A percentile compares a stretch with the other conserved stretches of the same genome.
Conservation (phyloP, 441 rosid species). For the Populus hybrid region DNA sequence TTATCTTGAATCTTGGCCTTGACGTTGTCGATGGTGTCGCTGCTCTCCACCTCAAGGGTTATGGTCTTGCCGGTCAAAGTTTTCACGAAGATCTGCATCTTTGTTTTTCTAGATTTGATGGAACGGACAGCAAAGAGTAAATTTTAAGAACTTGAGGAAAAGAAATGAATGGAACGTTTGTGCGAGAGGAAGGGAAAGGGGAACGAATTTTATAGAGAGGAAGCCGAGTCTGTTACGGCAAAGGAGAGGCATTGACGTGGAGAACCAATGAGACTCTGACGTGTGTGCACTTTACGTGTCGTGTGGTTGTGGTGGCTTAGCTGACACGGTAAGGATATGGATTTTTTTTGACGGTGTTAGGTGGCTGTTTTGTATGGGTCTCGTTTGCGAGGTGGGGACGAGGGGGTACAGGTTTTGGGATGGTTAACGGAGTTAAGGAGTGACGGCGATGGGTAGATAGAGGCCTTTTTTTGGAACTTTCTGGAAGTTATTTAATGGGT, state of each 20-base stretch:
- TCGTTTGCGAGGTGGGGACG: not conserved
- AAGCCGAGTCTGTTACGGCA: not conserved
- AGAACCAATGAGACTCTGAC: not conserved
- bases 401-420: too few species aligned
- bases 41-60: constrained; percentile 22
- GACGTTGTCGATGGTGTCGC: constrained; percentile 28
- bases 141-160: too few species aligned
- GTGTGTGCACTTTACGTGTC: constrained; percentile 1
- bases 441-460: not conserved
- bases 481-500: too few species aligned
- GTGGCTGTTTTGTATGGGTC: not conserved
- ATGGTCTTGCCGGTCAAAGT: constrained; percentile 42
- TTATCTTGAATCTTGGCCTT: constrained; percentile 40
- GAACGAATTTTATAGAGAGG: constrained; percentile 6
- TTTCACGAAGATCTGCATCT: constrained; percentile 45
- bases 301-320: not conserved
- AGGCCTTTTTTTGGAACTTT: not conserved
- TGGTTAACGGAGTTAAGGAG: not conserved
- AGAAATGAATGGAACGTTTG: not conserved
- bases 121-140: not conserved
- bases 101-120: too few species aligned
- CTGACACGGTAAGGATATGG: not conserved
- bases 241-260: not conserved
- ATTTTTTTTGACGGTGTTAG: not conserved
- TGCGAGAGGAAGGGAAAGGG: not conserved